Percentiles rank a stretch among this genome's conserved stretches.
Conservation (phyloP, 148 eudicot genomes). For the Linanthus parryae region DNA sequence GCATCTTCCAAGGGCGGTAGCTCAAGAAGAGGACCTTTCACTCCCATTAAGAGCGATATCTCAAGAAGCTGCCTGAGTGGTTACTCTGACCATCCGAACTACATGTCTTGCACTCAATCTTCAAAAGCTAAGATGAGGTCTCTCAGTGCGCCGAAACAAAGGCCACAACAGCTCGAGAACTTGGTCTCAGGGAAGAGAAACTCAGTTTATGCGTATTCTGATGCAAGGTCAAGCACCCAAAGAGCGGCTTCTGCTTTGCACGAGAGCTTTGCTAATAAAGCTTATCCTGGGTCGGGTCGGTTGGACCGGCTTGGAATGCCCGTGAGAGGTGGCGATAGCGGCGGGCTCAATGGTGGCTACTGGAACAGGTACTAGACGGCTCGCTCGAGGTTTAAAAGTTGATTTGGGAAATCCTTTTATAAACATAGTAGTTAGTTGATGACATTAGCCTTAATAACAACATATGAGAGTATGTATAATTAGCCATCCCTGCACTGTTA, state of each 20-base stretch:
- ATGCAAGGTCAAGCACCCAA: neutral
- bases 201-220: neutral
- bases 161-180: conserved; percentile 24
- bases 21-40: conserved; percentile 35
- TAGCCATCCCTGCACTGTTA: too few species aligned
- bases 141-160: conserved; percentile 71
- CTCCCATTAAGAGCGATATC: conserved; percentile 65
- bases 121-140: conserved; percentile 80
- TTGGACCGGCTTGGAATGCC: conserved; percentile 10
- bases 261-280: conserved; percentile 6
- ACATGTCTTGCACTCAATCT: conserved; percentile 78
- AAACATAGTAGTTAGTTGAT: too few species aligned
- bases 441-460: too few species aligned
- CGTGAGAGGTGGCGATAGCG: too few species aligned
- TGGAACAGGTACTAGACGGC: conserved; percentile 6
- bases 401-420: too few species aligned
- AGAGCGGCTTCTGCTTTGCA: neutral
- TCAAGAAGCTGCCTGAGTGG: conserved; percentile 65
- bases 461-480: too few species aligned
- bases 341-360: neutral
- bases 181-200: neutral
- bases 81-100: conserved; percentile 73
- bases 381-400: too few species aligned
- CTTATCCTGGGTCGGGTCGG: conserved; percentile 12
- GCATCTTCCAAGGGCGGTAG: conserved; percentile 23